phyloP scores from a whole-genome alignment of 495 filamentous ascomycete species.

The Hamigera avellanea region DNA sequence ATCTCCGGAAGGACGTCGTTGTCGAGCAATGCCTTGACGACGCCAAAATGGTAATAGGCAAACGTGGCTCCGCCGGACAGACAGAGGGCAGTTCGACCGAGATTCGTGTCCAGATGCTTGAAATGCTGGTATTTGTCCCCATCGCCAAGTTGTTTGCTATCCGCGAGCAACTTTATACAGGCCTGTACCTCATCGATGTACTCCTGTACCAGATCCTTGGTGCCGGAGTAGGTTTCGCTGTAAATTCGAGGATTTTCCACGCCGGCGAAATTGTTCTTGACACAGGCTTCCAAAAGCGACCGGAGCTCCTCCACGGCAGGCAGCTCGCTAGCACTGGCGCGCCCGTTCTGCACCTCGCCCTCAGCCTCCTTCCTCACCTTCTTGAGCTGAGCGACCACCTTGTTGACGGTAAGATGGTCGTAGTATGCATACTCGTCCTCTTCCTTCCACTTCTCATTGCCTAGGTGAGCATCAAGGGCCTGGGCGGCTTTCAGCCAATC shows the following conservation, averaged over 20 bases:
- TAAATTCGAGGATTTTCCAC: conserved; percentile 92
- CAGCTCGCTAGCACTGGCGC: conserved; percentile 15
- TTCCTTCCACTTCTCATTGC: conserved; percentile 78
- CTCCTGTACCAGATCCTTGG: conserved; percentile 80
- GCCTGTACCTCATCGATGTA: conserved; percentile 65
- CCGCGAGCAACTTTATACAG: conserved; percentile 54
- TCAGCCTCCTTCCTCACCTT: conserved; percentile 47
- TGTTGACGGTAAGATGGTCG: conserved; percentile 67
- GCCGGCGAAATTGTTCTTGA: conserved; percentile 94
- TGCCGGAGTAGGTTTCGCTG: conserved; percentile 92
- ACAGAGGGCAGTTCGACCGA: conserved; percentile 83
- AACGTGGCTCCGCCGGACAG: conserved; percentile 91
- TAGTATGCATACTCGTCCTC: conserved; percentile 91
- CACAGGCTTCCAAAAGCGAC: conserved; percentile 69
- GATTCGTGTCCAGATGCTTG: conserved; percentile 82
- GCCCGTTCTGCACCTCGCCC: conserved; percentile 22
- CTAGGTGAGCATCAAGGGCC: conserved; percentile 69
- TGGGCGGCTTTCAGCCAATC: conserved; percentile 75
- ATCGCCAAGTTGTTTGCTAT: conserved; percentile 49
- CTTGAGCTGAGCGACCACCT: conserved; percentile 63
- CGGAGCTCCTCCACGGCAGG: conserved; percentile 60
- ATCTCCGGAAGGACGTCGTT: conserved; percentile 79
- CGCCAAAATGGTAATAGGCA: conserved; percentile 94
- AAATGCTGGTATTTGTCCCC: conserved; percentile 76
- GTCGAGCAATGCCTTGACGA: conserved; percentile 83